These are phyloP conservation scores for Coprinopsis sp. DNA, from an alignment of 768 basidiomycete species.

Conservation along the genomic window DNA sequence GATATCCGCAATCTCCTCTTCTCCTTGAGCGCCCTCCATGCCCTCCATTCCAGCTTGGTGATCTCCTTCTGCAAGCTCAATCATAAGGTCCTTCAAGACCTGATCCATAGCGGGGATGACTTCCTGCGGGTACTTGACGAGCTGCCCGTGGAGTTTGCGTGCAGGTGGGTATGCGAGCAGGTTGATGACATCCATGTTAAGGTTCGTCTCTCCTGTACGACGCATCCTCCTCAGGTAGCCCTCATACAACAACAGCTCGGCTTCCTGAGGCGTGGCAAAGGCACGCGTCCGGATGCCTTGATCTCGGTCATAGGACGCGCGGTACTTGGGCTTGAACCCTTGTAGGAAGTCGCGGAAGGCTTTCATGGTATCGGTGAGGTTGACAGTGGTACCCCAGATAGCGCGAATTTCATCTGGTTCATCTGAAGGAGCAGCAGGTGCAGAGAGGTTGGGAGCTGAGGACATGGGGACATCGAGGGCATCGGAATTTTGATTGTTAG, in stretches of 20 bases:
- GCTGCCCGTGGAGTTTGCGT: constrained; percentile 77
- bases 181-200: constrained; percentile 89
- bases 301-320: constrained; percentile 64
- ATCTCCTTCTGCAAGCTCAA: constrained; percentile 82
- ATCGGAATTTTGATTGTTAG: constrained; percentile 54
- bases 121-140: constrained; percentile 94
- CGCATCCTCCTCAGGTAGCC: constrained; percentile 80
- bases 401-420: constrained; percentile 84
- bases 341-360: constrained; percentile 84
- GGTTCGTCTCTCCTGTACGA: constrained; percentile 84
- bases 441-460: constrained; percentile 53
- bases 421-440: constrained; percentile 55
- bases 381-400: constrained; percentile 98
- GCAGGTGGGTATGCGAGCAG: constrained; percentile 81
- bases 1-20: constrained; percentile 86
- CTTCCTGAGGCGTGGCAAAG: constrained; percentile 59
- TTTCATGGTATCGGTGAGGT: constrained; percentile 86
- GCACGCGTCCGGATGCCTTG: constrained; percentile 47
- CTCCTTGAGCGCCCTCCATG: constrained; percentile 72
- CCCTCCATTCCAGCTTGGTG: constrained; percentile 63
- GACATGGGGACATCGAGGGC: constrained; percentile 55
- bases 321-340: constrained; percentile 92
- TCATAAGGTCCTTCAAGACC: constrained; percentile 87
- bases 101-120: constrained; percentile 97
- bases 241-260: constrained; percentile 71